Evolutionary conservation across 208 protist genomes (phyloP), one percentile per base, ranked within the genome.

Genomic region (Acanthamoeba triangularis): DNA sequence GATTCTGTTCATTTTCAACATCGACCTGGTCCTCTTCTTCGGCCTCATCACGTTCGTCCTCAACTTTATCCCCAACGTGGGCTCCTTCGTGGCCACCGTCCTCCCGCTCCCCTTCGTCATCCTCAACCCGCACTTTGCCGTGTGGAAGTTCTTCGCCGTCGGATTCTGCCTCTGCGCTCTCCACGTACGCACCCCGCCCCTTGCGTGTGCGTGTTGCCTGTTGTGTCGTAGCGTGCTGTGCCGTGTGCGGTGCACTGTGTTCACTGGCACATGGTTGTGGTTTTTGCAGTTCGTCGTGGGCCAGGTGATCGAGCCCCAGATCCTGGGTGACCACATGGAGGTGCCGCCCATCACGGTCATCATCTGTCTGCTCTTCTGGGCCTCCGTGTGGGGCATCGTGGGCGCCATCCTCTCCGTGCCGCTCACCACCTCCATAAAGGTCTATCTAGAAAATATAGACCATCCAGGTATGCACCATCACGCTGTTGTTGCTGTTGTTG

Each of bases 371-470:
- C 84, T 90, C 54, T 90, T 90, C 84, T 90, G 84, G 84, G 84
- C 49, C 30, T 61, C 84, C 5, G 41, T 90, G 47, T 90, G 84
- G 84, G 84, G 84, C 33, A 67, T 90, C 84, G 28, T 90, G 16
- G 84, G 84, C n/a, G 84, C 84, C 28, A n/a, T 90, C n/a, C 3
- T 90, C 52, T 90, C 84, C 20, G 84, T 90, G n/a, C 84, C 84
- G 11, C 20, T 90, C n/a, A 90, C 84, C 41, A 49, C 65, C 11
- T 35, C 84, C 49, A 90, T 90, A 7, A 56, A 67, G 84, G 16
- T 90, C 13, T 90, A 90, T 67, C 59, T 90, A 11, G 84, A 90
- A 11, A 90, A 20, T 25, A 5, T 90, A 18, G 84, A 90, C 41
- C 84, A 90, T 90, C 84, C 84, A 13, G 76, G 76, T 85, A 85